Evolutionary conservation across 2,329 filamentous ascomycete genomes (phyloP).

Genomic region (Fusarium beomiforme): DNA sequence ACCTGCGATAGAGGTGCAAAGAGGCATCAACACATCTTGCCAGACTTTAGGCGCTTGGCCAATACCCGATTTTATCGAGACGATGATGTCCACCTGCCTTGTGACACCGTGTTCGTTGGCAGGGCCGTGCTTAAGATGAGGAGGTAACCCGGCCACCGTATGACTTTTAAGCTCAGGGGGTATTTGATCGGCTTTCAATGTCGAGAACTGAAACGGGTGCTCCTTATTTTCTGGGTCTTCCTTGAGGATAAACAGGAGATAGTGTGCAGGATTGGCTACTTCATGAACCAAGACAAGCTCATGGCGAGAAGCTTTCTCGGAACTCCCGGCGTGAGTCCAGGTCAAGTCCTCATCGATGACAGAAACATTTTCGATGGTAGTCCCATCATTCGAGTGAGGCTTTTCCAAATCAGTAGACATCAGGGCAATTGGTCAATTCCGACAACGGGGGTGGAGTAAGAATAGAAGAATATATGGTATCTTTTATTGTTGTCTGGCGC

Average conservation of each 20-base stretch:
- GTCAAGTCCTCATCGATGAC: constrained; percentile 40
- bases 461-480: constrained; percentile 10
- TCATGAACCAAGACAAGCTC: constrained; percentile 45
- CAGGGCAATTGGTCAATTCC: not conserved
- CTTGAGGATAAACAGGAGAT: constrained; percentile 53
- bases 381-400: not conserved
- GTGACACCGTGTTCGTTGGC: constrained; percentile 29
- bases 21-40: constrained; percentile 62
- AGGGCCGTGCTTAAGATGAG: constrained; percentile 45
- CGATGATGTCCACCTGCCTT: constrained; percentile 67
- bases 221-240: constrained; percentile 45
- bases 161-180: constrained; percentile 52
- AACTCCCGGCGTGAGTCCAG: constrained; percentile 38
- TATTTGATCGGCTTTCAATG: constrained; percentile 44
- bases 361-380: constrained; percentile 31
- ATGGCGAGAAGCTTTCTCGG: constrained; percentile 30
- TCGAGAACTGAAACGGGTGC: constrained; percentile 42
- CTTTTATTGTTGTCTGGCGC: constrained; percentile 23
- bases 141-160: constrained; percentile 51
- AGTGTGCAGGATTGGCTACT: constrained; percentile 4
- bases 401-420: constrained; percentile 16
- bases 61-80: constrained; percentile 74
- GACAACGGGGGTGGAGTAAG: not conserved
- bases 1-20: constrained; percentile 58
- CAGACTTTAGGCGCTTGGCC: constrained; percentile 67